Evolutionary conservation across 2,329 filamentous ascomycete species (phyloP), one percentile per base, ranked within the genome.

Genomic region (Aspergillus sp.): DNA sequence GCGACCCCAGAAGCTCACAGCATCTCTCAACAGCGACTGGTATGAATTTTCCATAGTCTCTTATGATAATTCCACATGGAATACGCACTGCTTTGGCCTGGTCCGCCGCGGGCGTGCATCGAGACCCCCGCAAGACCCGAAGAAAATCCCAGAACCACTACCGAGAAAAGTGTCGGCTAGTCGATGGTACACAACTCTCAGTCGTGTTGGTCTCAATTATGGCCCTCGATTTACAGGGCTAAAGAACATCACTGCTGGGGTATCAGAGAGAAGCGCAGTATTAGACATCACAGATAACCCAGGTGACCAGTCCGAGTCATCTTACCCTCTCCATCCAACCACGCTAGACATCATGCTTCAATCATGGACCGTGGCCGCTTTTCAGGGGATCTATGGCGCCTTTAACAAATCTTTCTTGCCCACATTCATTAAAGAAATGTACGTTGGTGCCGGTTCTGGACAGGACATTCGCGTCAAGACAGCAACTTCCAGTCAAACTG

Each of bases 31-130:
- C 6, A 59, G 55, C 17, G 48, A 60, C 2, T 70, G 70, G 70
- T 68, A 66, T 55, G 64, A 67, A 3, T 72, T 71, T 40, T 52
- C 23, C 21, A 43, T 52, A 19, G 23, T 27, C n/a, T 52, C 49
- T 3, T 21, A 43, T n/a, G 27, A 31, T 11, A 21, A 39, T 4
- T 27, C 11, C 25, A 12, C 49, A 11, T 52, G 49, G 49, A 52
- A 35, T 11, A 17, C 25, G 12, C 49, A 52, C 15, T 52, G 49
- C 27, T 27, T 15, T 11, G 49, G 49, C 11, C 11, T 27, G n/a
- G 23, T 19, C 7, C 8, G 41, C 11, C 5, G 49, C 19, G 7
- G 49, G 37, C 9, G 12, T 12, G 35, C n/a, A 27, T 25, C 14
- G n/a, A 27, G 8, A 45, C 15, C 3, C 14, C 19, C 14, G 19